These are phyloP conservation scores for Lactifluus pinguis DNA, from an alignment of 768 basidiomycete species.

Conservation along the genomic window DNA sequence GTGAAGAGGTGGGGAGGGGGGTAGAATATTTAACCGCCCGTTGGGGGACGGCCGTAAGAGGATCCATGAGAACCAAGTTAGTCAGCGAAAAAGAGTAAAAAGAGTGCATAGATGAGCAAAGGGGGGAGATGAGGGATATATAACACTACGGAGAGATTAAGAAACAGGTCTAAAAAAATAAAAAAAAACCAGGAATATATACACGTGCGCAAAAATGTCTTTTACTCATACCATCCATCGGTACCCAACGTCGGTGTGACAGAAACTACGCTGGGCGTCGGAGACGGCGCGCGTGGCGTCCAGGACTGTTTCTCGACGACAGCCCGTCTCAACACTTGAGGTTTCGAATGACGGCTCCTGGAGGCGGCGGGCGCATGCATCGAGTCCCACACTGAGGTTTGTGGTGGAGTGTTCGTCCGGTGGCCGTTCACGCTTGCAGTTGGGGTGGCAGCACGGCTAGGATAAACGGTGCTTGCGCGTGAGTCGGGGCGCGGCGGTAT, in stretches of 20 bases:
- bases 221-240: conserved; percentile 64
- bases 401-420: conserved; percentile 42
- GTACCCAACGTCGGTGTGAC: conserved; percentile 57
- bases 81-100: not conserved
- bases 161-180: not conserved
- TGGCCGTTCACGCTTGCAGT: conserved; percentile 31
- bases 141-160: not conserved
- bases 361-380: conserved; percentile 38
- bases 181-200: conserved; percentile 3
- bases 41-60: not conserved
- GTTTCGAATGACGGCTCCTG: conserved; percentile 16
- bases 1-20: not conserved
- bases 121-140: not conserved
- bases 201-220: too few species aligned
- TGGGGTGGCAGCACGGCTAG: conserved; percentile 44
- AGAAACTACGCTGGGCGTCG: conserved; percentile 70
- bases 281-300: conserved; percentile 43
- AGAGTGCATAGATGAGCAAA: not conserved
- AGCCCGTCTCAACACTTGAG: not conserved
- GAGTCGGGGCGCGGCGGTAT: conserved; percentile 63
- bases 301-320: conserved; percentile 16
- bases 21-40: not conserved
- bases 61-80: not conserved
- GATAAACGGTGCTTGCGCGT: conserved; percentile 56
- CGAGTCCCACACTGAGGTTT: conserved; percentile 63